Base-by-base conservation (phyloP, 768 basidiomycete species). In the Agrocybe chaxingu region DNA sequence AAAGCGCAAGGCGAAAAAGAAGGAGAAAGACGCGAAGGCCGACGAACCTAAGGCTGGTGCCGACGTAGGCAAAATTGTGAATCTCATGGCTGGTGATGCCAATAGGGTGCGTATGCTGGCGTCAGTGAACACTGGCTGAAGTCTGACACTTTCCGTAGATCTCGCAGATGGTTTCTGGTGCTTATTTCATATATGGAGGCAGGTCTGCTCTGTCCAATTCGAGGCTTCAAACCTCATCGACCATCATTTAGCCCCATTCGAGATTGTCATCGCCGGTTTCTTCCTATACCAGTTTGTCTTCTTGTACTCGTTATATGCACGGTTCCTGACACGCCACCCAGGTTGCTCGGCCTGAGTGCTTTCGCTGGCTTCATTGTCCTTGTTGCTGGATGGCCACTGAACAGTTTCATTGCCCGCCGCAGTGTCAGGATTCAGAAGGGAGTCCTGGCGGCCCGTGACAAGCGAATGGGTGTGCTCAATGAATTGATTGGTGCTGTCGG, bases 31-130 rank as follows among this genome's bases (percentile, higher is more conserved):
- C 29, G 69, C 65, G 8, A 72, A 68, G 57, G 72, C 68, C 12
- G 74, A 77, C 40, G 76, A 89, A 30, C 80, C 84, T 1, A 85
- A 81, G 57, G 79, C 85, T 0, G 88, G 90, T 11, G 93, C 93
- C 7, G 89, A 92, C 62, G 76, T 89, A 9, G 93, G 93, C 9
- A 93, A 94, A 65, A 90, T 95, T 46, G 89, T 94, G 48, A 91
- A 92, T 56, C 68, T 94, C 33, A 95, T 95, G 91, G 83, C 88
- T 10, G 82, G 80, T 6, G 89, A 92, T 62, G 82, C 84, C 2
- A 86, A 84, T 59, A 69, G 76, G 42, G 75, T 80, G 42, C 35
- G 68, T 62, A 11, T 29, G 31, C 3, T 39, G 16, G n/a, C 24
- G 38, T 19, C 19, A 13, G 7, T 33, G 12, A 10, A 33, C n/a